phyloP scores from a whole-genome alignment of 2,329 filamentous ascomycete genomes.

The Alternaria panax region DNA sequence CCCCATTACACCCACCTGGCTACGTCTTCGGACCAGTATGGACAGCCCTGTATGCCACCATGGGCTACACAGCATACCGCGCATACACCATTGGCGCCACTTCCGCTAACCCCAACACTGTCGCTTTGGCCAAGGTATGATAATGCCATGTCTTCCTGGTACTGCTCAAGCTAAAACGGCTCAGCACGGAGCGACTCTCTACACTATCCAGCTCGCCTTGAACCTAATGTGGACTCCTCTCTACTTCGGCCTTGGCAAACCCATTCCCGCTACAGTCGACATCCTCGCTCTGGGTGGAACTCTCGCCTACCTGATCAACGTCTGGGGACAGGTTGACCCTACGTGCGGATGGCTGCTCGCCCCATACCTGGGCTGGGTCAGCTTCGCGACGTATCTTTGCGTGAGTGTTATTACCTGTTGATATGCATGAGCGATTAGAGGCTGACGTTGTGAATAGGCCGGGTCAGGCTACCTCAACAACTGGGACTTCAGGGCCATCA shows the following conservation, averaged over 20 bases:
- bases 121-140: conserved; percentile 63
- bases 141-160: neutral
- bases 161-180: conserved; percentile 6
- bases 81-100: conserved; percentile 71
- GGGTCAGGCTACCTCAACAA: conserved; percentile 51
- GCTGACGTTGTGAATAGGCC: conserved; percentile 34
- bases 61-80: conserved; percentile 89
- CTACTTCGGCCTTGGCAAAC: conserved; percentile 81
- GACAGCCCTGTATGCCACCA: conserved; percentile 68
- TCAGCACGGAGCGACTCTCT: conserved; percentile 74
- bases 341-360: conserved; percentile 76
- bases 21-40: conserved; percentile 67
- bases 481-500: conserved; percentile 46
- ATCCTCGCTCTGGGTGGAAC: conserved; percentile 77
- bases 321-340: conserved; percentile 78
- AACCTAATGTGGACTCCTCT: conserved; percentile 93
- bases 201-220: conserved; percentile 83
- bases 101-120: conserved; percentile 58
- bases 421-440: neutral
- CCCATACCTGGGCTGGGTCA: conserved; percentile 86
- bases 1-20: conserved; percentile 63
- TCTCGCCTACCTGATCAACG: conserved; percentile 71
- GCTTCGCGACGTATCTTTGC: conserved; percentile 86
- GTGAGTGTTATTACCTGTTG: conserved; percentile 46
- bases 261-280: conserved; percentile 76